Conservation (phyloP, 2,329 filamentous ascomycete genomes). For the Diaporthe sp. region DNA sequence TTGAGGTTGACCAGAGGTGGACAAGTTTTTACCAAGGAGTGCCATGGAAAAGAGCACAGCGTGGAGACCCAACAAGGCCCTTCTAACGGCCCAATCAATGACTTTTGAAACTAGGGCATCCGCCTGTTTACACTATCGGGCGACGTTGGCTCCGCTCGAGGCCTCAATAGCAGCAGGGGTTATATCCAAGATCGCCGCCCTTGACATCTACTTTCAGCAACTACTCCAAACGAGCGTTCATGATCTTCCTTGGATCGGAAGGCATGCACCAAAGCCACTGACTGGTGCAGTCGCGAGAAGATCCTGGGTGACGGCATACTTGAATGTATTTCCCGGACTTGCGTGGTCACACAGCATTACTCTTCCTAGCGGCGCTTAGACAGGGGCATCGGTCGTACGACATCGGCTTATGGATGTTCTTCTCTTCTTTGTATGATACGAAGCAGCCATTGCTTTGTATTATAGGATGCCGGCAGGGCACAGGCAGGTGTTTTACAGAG, state of each 20-base stretch:
- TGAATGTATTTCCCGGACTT: too few relatives aligned
- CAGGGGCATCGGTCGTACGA: neutral
- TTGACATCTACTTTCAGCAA: neutral
- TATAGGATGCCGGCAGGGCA: neutral
- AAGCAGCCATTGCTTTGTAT: constrained; percentile 5
- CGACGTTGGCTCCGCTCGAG: neutral
- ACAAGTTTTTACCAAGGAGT: neutral
- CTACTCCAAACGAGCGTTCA: neutral
- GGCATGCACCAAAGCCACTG: neutral
- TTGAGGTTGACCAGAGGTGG: neutral
- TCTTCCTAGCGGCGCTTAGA: neutral
- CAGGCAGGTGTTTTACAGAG: constrained; percentile 1
- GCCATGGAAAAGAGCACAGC: neutral
- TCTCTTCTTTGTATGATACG: constrained; percentile 20
- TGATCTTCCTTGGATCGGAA: neutral
- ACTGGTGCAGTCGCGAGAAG: too few relatives aligned
- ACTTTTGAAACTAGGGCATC: neutral
- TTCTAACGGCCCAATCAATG: neutral
- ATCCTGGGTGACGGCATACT: neutral
- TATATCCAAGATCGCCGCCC: too few relatives aligned
- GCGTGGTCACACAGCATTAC: neutral
- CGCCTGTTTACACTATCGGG: neutral
- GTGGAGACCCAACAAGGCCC: neutral
- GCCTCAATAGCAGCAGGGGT: too few relatives aligned
- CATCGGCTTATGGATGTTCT: neutral